Evolutionary conservation across 768 basidiomycete species (phyloP).

Genomic region (Pulveroboletus sp.): DNA sequence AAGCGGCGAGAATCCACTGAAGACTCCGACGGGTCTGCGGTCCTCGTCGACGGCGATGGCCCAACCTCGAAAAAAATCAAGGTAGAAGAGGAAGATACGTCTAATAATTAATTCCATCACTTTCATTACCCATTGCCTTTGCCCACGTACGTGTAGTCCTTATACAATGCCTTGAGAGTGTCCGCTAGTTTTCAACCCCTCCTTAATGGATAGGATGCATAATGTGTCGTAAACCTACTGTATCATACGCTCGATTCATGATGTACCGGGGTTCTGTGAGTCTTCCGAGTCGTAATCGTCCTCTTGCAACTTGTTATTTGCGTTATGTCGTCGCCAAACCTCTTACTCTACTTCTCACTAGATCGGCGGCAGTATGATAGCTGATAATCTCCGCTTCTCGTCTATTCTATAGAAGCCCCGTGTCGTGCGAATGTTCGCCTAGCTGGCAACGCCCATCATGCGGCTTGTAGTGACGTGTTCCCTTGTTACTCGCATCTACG

Average conservation of each 20-base stretch:
- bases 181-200: not conserved
- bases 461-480: not conserved
- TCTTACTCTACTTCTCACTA: no score
- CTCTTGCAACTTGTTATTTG: no score
- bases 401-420: not conserved
- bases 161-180: not conserved
- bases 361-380: no score
- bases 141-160: not conserved
- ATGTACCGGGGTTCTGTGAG: not conserved
- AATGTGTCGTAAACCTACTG: constrained; percentile 5
- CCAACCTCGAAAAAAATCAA: constrained; percentile 21
- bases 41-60: constrained; percentile 20
- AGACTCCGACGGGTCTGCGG: constrained; percentile 24
- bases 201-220: not conserved
- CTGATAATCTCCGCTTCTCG: not conserved
- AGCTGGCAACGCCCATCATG: constrained; percentile 1
- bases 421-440: not conserved
- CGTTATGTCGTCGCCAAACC: no score
- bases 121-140: not conserved
- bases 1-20: constrained; percentile 19
- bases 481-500: constrained; percentile 8
- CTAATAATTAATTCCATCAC: not conserved
- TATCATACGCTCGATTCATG: constrained; percentile 10
- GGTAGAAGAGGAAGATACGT: constrained; percentile 14
- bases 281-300: no score